Conservation (phyloP, 148 eudicot genomes). For the Rhododendron kiyosumense region DNA sequence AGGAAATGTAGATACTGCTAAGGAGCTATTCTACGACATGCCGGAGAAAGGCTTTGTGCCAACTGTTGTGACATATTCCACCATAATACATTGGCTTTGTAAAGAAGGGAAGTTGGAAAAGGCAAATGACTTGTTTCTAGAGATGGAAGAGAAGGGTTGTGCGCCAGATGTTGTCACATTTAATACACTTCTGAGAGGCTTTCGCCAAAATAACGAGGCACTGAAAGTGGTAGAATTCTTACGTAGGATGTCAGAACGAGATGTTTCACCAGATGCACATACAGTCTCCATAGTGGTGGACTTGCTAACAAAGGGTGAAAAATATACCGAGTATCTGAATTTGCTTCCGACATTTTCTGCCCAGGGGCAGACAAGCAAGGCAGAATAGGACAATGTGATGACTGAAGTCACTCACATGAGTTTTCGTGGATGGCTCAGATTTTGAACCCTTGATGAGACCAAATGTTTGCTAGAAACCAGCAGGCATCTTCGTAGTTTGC, state of each 20-base stretch:
- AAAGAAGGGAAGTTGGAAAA: constrained; percentile 14
- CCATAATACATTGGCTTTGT: constrained; percentile 23
- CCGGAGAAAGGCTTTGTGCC: constrained; percentile 10
- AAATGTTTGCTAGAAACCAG: not conserved
- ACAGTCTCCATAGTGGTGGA: constrained; percentile 3
- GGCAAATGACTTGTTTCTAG: constrained; percentile 14
- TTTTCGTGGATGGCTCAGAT: not conserved
- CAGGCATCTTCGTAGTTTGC: not conserved
- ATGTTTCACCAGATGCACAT: constrained; percentile 14
- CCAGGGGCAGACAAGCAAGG: not conserved
- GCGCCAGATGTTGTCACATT: constrained; percentile 14
- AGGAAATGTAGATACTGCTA: constrained; percentile 13
- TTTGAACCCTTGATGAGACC: not conserved
- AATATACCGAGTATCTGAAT: not conserved
- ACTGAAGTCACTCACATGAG: constrained; percentile 13
- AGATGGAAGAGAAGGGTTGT: constrained; percentile 26
- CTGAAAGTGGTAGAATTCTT: constrained; percentile 22
- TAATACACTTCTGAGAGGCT: constrained; percentile 16
- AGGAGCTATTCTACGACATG: constrained; percentile 14
- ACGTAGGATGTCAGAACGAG: constrained; percentile 10
- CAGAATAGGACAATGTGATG: constrained; percentile 25
- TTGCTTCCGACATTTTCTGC: constrained; percentile 13
- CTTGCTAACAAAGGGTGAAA: constrained; percentile 4
- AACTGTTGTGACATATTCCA: constrained; percentile 8
- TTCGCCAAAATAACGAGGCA: constrained; percentile 3